Conservation (phyloP, 2,329 filamentous ascomycete genomes). For the Diaporthe ilicicola region DNA sequence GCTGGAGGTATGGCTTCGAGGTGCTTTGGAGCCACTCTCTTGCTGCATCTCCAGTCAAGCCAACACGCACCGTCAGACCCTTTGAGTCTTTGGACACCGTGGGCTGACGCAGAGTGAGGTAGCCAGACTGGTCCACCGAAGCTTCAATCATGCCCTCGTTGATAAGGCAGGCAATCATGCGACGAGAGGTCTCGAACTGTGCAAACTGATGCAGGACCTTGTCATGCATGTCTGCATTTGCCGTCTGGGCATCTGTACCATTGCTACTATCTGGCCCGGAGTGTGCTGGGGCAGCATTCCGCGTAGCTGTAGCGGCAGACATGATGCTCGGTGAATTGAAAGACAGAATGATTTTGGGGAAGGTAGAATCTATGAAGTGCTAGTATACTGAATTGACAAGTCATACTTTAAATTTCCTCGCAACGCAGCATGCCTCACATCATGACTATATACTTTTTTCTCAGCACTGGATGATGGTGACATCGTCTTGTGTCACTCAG, state of each 20-base stretch:
- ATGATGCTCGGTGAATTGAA: neutral
- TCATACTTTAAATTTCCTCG: neutral
- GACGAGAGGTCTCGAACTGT: conserved; percentile 5
- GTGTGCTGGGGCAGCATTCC: neutral
- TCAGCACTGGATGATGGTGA: neutral
- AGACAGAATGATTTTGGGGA: too few species aligned
- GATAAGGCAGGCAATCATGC: conserved; percentile 17
- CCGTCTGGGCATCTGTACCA: neutral
- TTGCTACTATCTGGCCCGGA: neutral
- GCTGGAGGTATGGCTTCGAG: conserved; percentile 10
- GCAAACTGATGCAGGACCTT: conserved; percentile 8
- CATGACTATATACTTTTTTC: neutral
- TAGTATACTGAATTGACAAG: neutral
- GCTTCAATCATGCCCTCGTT: conserved; percentile 12
- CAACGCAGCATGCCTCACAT: neutral
- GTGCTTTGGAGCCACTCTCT: conserved; percentile 6
- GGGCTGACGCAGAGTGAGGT: neutral
- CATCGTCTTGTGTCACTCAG: neutral
- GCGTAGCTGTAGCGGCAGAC: neutral
- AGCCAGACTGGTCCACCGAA: conserved; percentile 11
- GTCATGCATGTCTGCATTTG: neutral
- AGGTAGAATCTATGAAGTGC: too few species aligned
- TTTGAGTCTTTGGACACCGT: neutral
- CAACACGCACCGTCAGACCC: neutral
- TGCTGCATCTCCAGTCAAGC: neutral